Evolutionary conservation across 2,329 filamentous ascomycete genomes (phyloP).

Genomic region (Alternaria brassicae): DNA sequence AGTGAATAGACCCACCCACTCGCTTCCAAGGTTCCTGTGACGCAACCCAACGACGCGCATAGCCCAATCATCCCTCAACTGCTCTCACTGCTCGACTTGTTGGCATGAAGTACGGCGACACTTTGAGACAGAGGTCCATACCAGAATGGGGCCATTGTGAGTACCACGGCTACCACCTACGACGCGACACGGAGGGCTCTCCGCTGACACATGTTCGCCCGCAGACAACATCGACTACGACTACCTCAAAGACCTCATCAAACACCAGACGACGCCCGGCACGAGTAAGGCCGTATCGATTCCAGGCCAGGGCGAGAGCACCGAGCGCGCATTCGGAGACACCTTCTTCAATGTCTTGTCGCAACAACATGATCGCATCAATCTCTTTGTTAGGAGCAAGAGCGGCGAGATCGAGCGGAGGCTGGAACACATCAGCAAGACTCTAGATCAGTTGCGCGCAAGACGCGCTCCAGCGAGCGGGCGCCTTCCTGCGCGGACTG

Average conservation of each 20-base stretch:
- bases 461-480: slow-evolving; percentile 24
- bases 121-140: slow-evolving; percentile 76
- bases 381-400: slow-evolving; percentile 81
- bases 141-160: slow-evolving; percentile 81
- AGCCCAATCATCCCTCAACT: slow-evolving; percentile 1
- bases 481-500: slow-evolving; percentile 52
- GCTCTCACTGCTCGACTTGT: slow-evolving; percentile 6
- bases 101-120: slow-evolving; percentile 78
- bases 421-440: slow-evolving; percentile 57
- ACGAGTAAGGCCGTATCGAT: slow-evolving; percentile 75
- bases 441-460: slow-evolving; percentile 44
- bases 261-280: slow-evolving; percentile 75
- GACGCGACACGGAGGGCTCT: background rate
- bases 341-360: slow-evolving; percentile 74
- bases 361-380: slow-evolving; percentile 77
- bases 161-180: slow-evolving; percentile 27
- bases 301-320: slow-evolving; percentile 66
- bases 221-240: slow-evolving; percentile 89
- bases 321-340: slow-evolving; percentile 71
- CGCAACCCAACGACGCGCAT: slow-evolving; percentile 14
- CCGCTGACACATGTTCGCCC: slow-evolving; percentile 22
- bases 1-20: slow-evolving; percentile 11
- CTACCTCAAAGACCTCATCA: slow-evolving; percentile 84
- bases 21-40: slow-evolving; percentile 10
- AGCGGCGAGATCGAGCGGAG: slow-evolving; percentile 77